Conservation (phyloP, 768 basidiomycete species). For the Mycena olivaceomarginata region DNA sequence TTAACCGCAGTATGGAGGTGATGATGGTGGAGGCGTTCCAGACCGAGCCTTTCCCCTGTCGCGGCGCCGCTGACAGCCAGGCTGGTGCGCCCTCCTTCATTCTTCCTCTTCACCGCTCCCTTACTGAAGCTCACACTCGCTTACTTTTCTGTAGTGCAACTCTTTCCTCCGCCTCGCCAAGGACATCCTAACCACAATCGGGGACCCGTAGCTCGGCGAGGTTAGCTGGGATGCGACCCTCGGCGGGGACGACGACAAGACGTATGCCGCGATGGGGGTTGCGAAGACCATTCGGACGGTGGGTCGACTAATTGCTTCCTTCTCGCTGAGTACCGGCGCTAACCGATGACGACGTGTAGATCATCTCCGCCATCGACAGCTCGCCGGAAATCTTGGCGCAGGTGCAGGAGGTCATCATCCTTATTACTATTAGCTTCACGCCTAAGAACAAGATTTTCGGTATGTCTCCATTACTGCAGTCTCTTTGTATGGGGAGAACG, state of each 20-base stretch:
- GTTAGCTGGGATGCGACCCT: constrained; percentile 75
- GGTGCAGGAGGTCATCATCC: constrained; percentile 88
- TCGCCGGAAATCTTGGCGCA: constrained; percentile 85
- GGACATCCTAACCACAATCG: constrained; percentile 77
- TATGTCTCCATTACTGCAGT: constrained; percentile 54
- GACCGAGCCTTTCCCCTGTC: constrained; percentile 87
- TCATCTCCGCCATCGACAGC: constrained; percentile 84
- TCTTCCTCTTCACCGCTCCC: not conserved
- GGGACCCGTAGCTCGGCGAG: constrained; percentile 62
- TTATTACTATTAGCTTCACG: constrained; percentile 80
- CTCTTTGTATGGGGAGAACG: not conserved
- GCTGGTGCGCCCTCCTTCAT: constrained; percentile 65
- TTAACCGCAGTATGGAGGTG: constrained; percentile 89
- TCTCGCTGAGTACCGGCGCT: constrained; percentile 9
- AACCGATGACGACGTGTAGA: constrained; percentile 60
- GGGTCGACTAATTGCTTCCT: constrained; percentile 47
- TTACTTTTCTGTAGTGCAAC: constrained; percentile 74
- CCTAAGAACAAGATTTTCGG: constrained; percentile 87
- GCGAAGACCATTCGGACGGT: constrained; percentile 91
- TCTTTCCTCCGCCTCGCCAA: constrained; percentile 87
- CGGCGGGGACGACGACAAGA: constrained; percentile 88
- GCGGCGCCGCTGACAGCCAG: constrained; percentile 87
- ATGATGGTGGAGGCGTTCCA: constrained; percentile 90
- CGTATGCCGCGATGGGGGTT: constrained; percentile 91
- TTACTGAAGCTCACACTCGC: constrained; percentile 4